Base-by-base conservation (phyloP, 768 basidiomycete species). In the Holtermanniella nyarrowii region DNA sequence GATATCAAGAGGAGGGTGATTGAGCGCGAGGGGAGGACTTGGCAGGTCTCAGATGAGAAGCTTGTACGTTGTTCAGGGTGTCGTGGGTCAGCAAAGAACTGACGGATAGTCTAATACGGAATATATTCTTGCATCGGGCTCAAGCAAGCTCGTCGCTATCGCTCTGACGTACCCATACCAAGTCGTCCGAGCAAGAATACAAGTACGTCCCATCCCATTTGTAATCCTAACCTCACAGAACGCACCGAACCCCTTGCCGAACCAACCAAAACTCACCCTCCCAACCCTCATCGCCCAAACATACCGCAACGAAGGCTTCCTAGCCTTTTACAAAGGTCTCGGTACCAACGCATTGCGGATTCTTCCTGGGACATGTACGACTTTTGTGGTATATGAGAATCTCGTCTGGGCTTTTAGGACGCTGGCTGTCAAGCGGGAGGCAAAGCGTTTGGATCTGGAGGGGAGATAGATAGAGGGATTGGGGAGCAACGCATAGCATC, bases 351-450 rank as follows among this genome's bases (percentile, higher is more conserved):
- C 95, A 22, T 82, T 99, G 12, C 81, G 95, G 13, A 91, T 99
- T 45, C 77, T 97, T 14, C 95, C 95, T 0, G 95, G 93, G 24
- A 97, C 93, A 2, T 96, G 93, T 68, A 86, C 96, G 43, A 97
- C 93, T 3, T 95, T 97, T 59, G 93, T 97, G 37, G 90, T 96
- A 18, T 99, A 97, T 68, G 95, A 73, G 57, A 71, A 73, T 48
- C 31, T 73, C 27, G 68, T 69, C 1, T 70, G 68, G 70, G 66
- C 55, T 3, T 70, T 71, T 46, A 50, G 72, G 37, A 47, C 63
- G 1, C 49, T 65, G 26, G 71, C 69, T 3, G 54, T 60, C 21
- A 61, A 54, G 48, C 22, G 58, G 31, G 57, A 65, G 42, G 49
- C 48, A 31, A 42, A 50, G 56, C 12, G 27, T 3, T 26, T n/a